Percentiles rank a stretch among this genome's conserved stretches.
These are phyloP conservation scores for Podaxis sp. DNA, from an alignment of 768 basidiomycete genomes.

Conservation along the genomic window DNA sequence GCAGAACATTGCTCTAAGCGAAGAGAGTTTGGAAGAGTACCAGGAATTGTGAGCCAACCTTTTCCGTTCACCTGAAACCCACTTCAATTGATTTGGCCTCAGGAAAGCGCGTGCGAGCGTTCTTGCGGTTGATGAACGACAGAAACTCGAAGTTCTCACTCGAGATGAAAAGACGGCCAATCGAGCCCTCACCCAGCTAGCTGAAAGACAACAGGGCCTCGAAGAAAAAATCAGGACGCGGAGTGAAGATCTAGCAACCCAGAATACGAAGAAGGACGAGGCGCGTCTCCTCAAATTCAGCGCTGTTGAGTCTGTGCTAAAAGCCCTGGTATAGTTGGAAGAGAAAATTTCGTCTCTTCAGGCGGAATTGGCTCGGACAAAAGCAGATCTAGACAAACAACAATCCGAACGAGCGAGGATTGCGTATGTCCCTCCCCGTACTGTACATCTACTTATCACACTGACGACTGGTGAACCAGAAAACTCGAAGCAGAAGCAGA, in stretches of 20 bases:
- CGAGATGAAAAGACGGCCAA: conserved; percentile 79
- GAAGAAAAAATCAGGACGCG: conserved; percentile 57
- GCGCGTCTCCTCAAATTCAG: conserved; percentile 31
- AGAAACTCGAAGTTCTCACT: conserved; percentile 73
- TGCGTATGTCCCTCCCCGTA: conserved; percentile 45
- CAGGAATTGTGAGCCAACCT: conserved; percentile 57
- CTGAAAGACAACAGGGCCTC: conserved; percentile 67
- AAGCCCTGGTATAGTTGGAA: conserved; percentile 46
- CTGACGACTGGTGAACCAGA: conserved; percentile 36
- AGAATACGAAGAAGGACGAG: conserved; percentile 55
- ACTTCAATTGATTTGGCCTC: neutral
- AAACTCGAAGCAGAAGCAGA: conserved; percentile 90
- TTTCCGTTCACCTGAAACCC: neutral
- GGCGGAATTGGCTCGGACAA: conserved; percentile 58
- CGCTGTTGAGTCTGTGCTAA: neutral
- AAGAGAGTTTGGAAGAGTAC: conserved; percentile 88
- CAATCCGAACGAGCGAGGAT: conserved; percentile 82
- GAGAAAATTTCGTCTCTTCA: conserved; percentile 54
- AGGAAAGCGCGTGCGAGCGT: conserved; percentile 82
- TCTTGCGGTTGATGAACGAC: conserved; percentile 84
- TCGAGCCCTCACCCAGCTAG: conserved; percentile 62
- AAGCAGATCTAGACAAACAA: conserved; percentile 81
- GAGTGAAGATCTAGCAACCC: conserved; percentile 47
- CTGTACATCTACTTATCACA: neutral
- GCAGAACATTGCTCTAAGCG: conserved; percentile 73